Conservation (phyloP, 2,329 filamentous ascomycete species). For the Fusarium odoratissimum region DNA sequence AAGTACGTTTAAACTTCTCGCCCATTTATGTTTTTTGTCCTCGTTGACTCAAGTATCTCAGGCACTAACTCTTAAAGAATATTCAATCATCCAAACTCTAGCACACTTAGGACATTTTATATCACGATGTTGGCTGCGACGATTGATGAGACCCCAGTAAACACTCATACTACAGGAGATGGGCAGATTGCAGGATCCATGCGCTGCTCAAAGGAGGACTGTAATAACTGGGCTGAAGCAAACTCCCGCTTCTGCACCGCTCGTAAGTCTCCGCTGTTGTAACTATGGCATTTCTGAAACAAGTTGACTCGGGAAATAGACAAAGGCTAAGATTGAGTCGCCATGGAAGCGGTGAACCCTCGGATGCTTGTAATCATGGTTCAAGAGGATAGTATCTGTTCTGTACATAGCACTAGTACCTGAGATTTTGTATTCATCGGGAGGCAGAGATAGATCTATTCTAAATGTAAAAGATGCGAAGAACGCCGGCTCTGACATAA, state of each 20-base stretch:
- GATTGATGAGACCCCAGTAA: background rate
- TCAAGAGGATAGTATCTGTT: background rate
- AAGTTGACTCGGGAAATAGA: background rate
- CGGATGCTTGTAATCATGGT: too few relatives aligned
- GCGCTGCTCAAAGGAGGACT: background rate
- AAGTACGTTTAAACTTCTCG: too few relatives aligned
- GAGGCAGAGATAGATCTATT: conserved; percentile 7
- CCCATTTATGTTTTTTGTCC: too few relatives aligned
- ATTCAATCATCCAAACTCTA: background rate
- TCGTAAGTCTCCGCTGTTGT: background rate
- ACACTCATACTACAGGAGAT: background rate
- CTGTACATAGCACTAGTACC: background rate
- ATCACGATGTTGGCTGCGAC: background rate
- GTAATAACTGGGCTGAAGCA: background rate
- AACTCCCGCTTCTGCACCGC: background rate
- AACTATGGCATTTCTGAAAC: background rate
- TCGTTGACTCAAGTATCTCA: too few relatives aligned
- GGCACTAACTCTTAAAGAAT: too few relatives aligned
- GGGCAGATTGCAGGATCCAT: background rate
- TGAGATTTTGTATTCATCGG: background rate
- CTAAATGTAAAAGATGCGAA: background rate
- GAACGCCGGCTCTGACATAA: conserved; percentile 29
- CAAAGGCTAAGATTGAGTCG: accelerated
- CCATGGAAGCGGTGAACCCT: too few relatives aligned
- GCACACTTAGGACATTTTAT: background rate